These are phyloP conservation scores for Talaromyces adpressus DNA, from an alignment of 495 filamentous ascomycete genomes.

Conservation along the genomic window DNA sequence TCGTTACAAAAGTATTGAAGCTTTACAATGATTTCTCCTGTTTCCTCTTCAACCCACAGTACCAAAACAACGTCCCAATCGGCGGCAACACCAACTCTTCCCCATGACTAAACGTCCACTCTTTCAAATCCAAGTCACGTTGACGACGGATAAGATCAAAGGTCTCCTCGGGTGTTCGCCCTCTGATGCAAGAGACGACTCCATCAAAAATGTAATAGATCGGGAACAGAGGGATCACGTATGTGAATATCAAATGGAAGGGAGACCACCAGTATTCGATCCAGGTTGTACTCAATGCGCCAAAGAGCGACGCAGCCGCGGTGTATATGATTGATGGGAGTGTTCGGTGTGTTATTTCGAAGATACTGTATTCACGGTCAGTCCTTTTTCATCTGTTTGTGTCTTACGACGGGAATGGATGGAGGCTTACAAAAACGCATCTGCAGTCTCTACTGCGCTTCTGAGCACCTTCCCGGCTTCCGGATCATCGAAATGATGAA, in stretches of 20 bases:
- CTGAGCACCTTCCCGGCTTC: slow-evolving; percentile 50
- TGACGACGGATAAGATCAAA: background rate
- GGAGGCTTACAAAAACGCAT: background rate
- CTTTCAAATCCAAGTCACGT: background rate
- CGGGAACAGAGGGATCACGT: background rate
- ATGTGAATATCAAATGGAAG: background rate
- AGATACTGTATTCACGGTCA: background rate
- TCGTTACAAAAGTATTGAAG: too few species aligned
- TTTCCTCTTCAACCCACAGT: background rate
- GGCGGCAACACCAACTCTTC: background rate
- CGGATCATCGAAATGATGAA: slow-evolving; percentile 68
- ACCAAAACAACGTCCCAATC: background rate
- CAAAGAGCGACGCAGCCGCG: background rate
- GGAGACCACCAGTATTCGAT: background rate
- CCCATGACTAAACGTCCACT: background rate
- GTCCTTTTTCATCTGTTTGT: too few species aligned
- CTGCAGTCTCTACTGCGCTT: slow-evolving; percentile 43
- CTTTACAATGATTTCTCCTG: background rate
- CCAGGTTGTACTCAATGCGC: background rate
- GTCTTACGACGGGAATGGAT: too few species aligned
- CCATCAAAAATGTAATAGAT: slow-evolving; percentile 14
- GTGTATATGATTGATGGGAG: background rate
- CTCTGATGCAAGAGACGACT: background rate
- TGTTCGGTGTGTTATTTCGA: background rate
- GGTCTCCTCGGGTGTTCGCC: background rate